Evolutionary conservation across 495 filamentous ascomycete genomes (phyloP), one percentile per base, ranked within the genome.

Genomic region (Filosporella fistucella): DNA sequence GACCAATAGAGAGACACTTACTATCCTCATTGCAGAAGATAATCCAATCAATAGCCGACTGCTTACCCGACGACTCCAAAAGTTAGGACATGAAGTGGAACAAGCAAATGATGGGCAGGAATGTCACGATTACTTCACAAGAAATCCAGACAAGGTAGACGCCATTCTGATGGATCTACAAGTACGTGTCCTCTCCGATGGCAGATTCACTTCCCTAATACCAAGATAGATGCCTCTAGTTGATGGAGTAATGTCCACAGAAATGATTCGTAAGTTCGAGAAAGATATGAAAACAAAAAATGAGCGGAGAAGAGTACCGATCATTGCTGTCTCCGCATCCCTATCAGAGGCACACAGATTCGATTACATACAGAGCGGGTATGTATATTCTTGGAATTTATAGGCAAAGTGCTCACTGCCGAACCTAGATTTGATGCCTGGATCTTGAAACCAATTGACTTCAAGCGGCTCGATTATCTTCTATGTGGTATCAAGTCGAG

Each of bases 141-240:
- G 81, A 16, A 72, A 76, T 26, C 69, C 77, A 3, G 58, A 56
- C 25, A 60, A 41, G 9, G 91, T 84, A 55, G 90, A 97, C 63
- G 81, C 90, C 13, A 71, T 97, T 16, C 71, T 97, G 59, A 97
- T 97, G 91, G 91, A 97, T 60, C 88, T 96, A 66, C 90, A 96
- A 73, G 52, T 55, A 22, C 17, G 45, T 33, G 45, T 88, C 88
- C 56, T 58, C 73, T 66, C 21, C n/a, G n/a, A n/a, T n/a, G n/a
- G n/a, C n/a, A n/a, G n/a, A 35, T n/a, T 44, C 29, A 16, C 23
- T 14, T 14, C 21, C 35, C 2, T 39, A 39, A 23, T 59, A 17
- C 51, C 24, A 23, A 11, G 25, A 32, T 40, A 56, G 49, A 96
- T 96, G 91, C 91, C 91, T 13, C 90, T 96, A 38, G 85, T 91